Conservation (phyloP, 1,284 basidiomycete genomes). For the Porodaedalea pini region DNA sequence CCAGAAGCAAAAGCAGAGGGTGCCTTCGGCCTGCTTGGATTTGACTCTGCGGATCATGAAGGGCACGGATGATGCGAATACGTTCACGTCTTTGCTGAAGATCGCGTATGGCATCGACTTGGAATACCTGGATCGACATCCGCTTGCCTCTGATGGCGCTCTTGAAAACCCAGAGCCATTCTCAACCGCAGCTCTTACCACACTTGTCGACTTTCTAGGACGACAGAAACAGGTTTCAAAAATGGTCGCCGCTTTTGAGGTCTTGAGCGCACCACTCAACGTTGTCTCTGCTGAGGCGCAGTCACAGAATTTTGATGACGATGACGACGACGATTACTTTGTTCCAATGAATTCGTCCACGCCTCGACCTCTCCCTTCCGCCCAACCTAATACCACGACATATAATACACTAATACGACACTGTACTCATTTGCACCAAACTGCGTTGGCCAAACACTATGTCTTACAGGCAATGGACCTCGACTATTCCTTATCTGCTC, state of each 20-base stretch:
- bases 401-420: conserved; percentile 60
- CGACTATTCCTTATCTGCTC: conserved; percentile 35
- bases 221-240: conserved; percentile 54
- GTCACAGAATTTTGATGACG: conserved; percentile 51
- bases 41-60: conserved; percentile 63
- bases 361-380: conserved; percentile 40
- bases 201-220: conserved; percentile 65
- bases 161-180: conserved; percentile 37
- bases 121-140: conserved; percentile 60
- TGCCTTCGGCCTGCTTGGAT: conserved; percentile 60
- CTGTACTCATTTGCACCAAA: conserved; percentile 44
- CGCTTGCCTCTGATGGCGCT: conserved; percentile 40
- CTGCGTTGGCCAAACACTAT: conserved; percentile 64
- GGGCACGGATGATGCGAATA: conserved; percentile 50
- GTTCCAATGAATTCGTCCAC: conserved; percentile 32
- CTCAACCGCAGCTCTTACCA: conserved; percentile 67
- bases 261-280: conserved; percentile 64
- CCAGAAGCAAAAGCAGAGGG: conserved; percentile 41
- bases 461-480: conserved; percentile 51
- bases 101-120: conserved; percentile 71
- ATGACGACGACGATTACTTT: conserved; percentile 60
- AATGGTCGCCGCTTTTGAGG: conserved; percentile 71
- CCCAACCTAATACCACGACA: conserved; percentile 65
- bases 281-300: conserved; percentile 42
- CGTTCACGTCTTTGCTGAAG: conserved; percentile 56